Evolutionary conservation across 495 filamentous ascomycete genomes (phyloP), one percentile per base, ranked within the genome.

Genomic region (Lophiotrema nucula): DNA sequence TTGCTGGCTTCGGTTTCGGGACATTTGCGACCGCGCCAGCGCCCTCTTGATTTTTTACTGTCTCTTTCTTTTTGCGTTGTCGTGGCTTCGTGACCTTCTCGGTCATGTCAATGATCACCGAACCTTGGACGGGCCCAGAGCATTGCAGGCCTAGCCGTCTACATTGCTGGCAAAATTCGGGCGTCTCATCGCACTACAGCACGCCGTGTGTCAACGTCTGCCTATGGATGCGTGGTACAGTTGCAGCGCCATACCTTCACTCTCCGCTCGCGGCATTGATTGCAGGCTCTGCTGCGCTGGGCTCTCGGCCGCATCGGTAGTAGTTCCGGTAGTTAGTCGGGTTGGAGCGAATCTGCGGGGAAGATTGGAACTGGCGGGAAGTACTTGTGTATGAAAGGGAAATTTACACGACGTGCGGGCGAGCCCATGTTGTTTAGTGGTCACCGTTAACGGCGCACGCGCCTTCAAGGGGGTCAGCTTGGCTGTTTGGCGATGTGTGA

Each of bases 21-120:
- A 35, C 47, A 22, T 46, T 37, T 49, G 38, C 39, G 19, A 13
- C 39, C 39, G 19, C 18, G 6, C 6, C 11, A 8, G 10, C 8
- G 10, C 19, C 19, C 10, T 6, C 11, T 21, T 18, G 11, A 11
- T 43, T 10, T 21, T 43, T 21, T 43, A 21, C 6, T 23, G 5
- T n/a, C 16, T 57, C 60, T 39, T 42, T 45, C 31, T 63, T 56
- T 41, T 58, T 57, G 2, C 53, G 37, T 41, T 25, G 19, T 10
- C 60, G 53, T 2, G 53, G 60, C 45, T 58, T 63, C 5, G 53
- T 47, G 8, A 63, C 53, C 47, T 38, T 55, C 11, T 63, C 60
- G 2, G 60, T 63, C 60, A 63, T 63, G 38, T 63, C 53, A 23
- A 63, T 63, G 26, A 63, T 63, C 22, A 63, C 47, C 27, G 53